Conservation (phyloP, 2,329 filamentous ascomycete species). For the Fusarium ramigenum region DNA sequence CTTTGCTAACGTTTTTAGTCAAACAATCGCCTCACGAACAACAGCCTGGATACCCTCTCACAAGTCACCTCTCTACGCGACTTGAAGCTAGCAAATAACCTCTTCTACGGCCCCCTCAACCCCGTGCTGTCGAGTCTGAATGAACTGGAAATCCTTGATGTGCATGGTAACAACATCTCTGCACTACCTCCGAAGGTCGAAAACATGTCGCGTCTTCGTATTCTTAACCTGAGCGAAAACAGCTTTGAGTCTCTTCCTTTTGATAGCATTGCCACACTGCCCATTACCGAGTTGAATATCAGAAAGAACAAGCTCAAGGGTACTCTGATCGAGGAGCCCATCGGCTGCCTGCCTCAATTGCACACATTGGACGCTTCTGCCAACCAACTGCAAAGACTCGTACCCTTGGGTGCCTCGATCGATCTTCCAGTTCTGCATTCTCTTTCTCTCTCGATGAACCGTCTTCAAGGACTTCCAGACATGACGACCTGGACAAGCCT, state of each 20-base stretch:
- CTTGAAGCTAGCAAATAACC: conserved; percentile 82
- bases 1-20: conserved; percentile 61
- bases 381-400: conserved; percentile 73
- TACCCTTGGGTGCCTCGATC: conserved; percentile 57
- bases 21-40: conserved; percentile 80
- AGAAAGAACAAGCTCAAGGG: conserved; percentile 83
- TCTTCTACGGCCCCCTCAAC: conserved; percentile 74
- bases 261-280: conserved; percentile 71
- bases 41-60: conserved; percentile 75
- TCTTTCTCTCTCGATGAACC: conserved; percentile 82
- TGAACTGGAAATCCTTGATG: conserved; percentile 80
- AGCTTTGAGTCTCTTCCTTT: conserved; percentile 77
- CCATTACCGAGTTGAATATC: conserved; percentile 77
- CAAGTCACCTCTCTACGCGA: conserved; percentile 80
- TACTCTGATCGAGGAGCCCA: conserved; percentile 71
- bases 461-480: conserved; percentile 76
- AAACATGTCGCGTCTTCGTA: conserved; percentile 74
- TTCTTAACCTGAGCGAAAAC: conserved; percentile 85
- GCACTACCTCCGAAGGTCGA: conserved; percentile 73
- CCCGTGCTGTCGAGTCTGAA: conserved; percentile 69
- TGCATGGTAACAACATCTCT: conserved; percentile 82
- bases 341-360: conserved; percentile 68
- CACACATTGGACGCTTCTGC: conserved; percentile 81
- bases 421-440: conserved; percentile 76
- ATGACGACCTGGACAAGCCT: conserved; percentile 79